phyloP scores from a whole-genome alignment of 1,284 basidiomycete genomes.

The Trametes sp. region DNA sequence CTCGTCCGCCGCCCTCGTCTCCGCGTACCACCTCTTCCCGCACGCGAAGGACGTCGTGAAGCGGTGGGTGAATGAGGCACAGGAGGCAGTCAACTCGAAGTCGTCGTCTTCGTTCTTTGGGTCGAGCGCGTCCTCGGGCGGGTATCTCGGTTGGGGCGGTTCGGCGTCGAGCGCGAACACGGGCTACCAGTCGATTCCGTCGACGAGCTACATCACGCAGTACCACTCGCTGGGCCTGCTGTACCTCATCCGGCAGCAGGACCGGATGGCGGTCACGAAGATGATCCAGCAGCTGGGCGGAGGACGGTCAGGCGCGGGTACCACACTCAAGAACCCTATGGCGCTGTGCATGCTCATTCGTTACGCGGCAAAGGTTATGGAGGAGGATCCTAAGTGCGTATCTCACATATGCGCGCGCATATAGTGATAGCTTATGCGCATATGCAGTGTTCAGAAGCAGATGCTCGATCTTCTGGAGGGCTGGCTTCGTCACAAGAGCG shows the following conservation, averaged over 20 bases:
- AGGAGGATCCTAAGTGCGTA: conserved; percentile 95
- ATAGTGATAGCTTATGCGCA: not conserved
- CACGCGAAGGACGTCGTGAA: conserved; percentile 94
- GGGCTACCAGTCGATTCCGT: conserved; percentile 83
- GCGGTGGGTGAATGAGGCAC: conserved; percentile 98
- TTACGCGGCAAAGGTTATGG: conserved; percentile 97
- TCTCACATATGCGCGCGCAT: not conserved
- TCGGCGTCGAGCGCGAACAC: conserved; percentile 55
- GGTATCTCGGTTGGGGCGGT: conserved; percentile 77
- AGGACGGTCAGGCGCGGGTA: conserved; percentile 83
- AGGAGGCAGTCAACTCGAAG: conserved; percentile 95
- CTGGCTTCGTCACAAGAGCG: conserved; percentile 98
- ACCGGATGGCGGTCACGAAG: conserved; percentile 99
- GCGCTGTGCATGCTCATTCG: conserved; percentile 99
- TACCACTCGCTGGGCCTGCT: conserved; percentile 97
- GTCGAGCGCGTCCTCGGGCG: conserved; percentile 53
- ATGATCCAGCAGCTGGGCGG: conserved; percentile 98
- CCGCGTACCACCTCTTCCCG: conserved; percentile 96
- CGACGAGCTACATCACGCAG: conserved; percentile 93
- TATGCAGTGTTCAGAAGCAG: conserved; percentile 81
- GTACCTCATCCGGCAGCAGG: conserved; percentile 95
- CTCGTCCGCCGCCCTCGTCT: conserved; percentile 95
- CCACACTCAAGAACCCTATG: conserved; percentile 93
- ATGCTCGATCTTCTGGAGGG: conserved; percentile 96
- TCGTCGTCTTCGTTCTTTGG: conserved; percentile 76